A percentile compares a stretch with the other conserved stretches of the same genome.
Conservation (phyloP, 371 early-diverging fungal species). For the Antonospora locustae region DNA sequence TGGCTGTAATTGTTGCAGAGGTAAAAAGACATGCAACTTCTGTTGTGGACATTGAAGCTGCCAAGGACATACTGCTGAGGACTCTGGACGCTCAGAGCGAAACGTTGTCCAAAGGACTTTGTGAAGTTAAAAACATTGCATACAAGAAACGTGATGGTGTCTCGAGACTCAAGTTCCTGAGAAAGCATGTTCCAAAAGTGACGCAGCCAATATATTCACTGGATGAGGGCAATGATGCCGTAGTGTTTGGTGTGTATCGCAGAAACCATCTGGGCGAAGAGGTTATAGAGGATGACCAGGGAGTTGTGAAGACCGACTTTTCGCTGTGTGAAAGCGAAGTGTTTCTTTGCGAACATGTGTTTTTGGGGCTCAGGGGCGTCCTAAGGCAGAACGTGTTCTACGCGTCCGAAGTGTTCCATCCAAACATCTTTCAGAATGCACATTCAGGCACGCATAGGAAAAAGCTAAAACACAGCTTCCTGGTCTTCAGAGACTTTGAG, state of each 20-base stretch:
- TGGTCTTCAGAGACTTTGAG: slow-evolving; percentile 10
- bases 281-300: slow-evolving; percentile 36
- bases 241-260: slow-evolving; percentile 35
- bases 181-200: not conserved
- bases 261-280: slow-evolving; percentile 14
- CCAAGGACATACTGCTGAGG: slow-evolving; percentile 12
- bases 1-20: slow-evolving; percentile 12
- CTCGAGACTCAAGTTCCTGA: slow-evolving; percentile 2
- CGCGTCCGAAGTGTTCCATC: slow-evolving; percentile 9
- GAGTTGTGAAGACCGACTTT: slow-evolving; percentile 21
- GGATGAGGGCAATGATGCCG: not conserved
- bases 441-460: not conserved
- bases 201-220: slow-evolving; percentile 15
- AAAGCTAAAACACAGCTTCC: not conserved
- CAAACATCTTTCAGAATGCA: not conserved
- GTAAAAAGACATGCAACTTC: slow-evolving; percentile 11
- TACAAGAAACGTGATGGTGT: slow-evolving; percentile 1
- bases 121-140: slow-evolving; percentile 4
- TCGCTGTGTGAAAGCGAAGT: slow-evolving; percentile 9
- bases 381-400: slow-evolving; percentile 1
- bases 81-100: not conserved
- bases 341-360: slow-evolving; percentile 34
- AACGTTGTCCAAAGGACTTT: too few relatives aligned
- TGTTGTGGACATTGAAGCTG: slow-evolving; percentile 3
- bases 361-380: slow-evolving; percentile 19